Conservation (phyloP, 441 rosid genomes). For the Pelargonium myrrhifolium region DNA sequence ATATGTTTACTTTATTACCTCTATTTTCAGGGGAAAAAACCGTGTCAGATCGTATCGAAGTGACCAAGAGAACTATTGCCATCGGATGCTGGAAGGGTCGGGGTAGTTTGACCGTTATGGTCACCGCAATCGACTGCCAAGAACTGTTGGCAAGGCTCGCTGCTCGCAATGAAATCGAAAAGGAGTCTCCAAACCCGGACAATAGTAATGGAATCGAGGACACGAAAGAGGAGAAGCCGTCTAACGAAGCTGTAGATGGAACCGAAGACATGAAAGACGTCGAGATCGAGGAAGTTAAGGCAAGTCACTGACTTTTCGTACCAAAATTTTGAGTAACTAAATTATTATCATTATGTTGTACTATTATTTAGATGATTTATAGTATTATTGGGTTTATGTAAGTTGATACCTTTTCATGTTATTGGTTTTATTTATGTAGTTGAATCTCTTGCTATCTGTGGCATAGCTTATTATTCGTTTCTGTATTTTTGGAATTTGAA, state of each 20-base stretch:
- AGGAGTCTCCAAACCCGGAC: slow-evolving; percentile 9
- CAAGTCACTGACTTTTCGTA: background rate
- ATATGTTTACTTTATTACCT: background rate
- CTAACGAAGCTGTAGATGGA: background rate
- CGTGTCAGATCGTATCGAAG: slow-evolving; percentile 27
- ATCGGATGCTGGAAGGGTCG: slow-evolving; percentile 93
- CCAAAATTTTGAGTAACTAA: background rate
- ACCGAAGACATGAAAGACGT: background rate
- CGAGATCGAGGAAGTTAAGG: background rate
- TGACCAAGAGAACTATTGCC: slow-evolving; percentile 50
- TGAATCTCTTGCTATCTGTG: too few relatives aligned
- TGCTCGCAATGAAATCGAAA: slow-evolving; percentile 24
- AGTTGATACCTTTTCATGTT: too few relatives aligned
- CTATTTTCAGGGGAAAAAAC: slow-evolving; percentile 34
- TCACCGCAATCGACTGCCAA: slow-evolving; percentile 74
- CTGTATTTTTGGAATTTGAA: too few relatives aligned
- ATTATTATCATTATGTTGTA: too few relatives aligned
- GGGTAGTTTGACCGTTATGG: slow-evolving; percentile 75
- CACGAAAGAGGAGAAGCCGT: background rate
- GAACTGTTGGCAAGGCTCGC: slow-evolving; percentile 70
- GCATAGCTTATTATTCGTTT: too few relatives aligned
- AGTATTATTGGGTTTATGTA: too few relatives aligned
- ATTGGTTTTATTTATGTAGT: too few relatives aligned
- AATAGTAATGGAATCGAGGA: slow-evolving; percentile 9
- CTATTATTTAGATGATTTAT: too few relatives aligned